phyloP scores from a whole-genome alignment of 352 stramenopile genomes.

The Salisapilia sapeloensis region DNA sequence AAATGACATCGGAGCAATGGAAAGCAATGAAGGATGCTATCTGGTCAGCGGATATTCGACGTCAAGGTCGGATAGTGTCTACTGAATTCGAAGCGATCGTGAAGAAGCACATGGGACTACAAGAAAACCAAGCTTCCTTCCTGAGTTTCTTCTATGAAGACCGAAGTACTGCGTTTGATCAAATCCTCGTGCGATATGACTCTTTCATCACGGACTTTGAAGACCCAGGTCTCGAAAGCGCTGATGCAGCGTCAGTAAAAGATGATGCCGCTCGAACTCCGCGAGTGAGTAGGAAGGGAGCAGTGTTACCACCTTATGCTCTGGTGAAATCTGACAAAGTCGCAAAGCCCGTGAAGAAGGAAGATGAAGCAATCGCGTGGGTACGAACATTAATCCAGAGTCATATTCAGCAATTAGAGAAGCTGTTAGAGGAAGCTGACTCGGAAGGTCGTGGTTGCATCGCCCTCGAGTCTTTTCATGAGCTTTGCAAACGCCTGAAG shows the following conservation, averaged over 20 bases:
- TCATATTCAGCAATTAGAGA: constrained; percentile 22
- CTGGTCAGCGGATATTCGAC: constrained; percentile 17
- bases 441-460: constrained; percentile 34
- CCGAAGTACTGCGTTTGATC: constrained; percentile 29
- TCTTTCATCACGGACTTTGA: constrained; percentile 65
- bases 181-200: constrained; percentile 44
- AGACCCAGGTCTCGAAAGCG: constrained; percentile 29
- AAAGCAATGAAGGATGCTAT: constrained; percentile 33
- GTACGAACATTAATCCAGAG: constrained; percentile 21
- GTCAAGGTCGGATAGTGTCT: constrained; percentile 29
- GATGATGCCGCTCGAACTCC: constrained; percentile 1
- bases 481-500: constrained; percentile 19
- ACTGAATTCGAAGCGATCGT: constrained; percentile 25
- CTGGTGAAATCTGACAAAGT: constrained; percentile 1
- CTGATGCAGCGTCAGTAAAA: constrained; percentile 1
- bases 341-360: constrained; percentile 4
- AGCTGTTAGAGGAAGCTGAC: constrained; percentile 16
- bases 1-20: constrained; percentile 20
- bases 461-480: constrained; percentile 14
- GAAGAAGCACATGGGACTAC: constrained; percentile 22
- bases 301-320: constrained; percentile 3
- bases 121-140: constrained; percentile 46
- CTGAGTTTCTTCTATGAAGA: constrained; percentile 69
- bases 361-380: constrained; percentile 19
- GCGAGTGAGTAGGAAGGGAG: constrained; percentile 9